Base-by-base conservation (phyloP, 2,329 filamentous ascomycete genomes). In the Colletotrichum sp. region DNA sequence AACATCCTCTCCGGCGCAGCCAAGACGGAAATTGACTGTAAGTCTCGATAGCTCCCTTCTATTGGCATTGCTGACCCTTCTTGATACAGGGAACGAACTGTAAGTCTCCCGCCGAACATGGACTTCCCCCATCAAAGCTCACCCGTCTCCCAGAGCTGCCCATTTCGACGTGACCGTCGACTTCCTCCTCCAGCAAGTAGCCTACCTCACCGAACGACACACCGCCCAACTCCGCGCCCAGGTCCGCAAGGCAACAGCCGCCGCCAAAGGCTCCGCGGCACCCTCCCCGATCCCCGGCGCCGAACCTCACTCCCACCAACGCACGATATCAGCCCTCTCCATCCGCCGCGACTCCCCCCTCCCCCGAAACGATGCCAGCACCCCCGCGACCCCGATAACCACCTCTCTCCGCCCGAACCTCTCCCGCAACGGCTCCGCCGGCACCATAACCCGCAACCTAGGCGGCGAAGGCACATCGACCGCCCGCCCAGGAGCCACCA, bases 121-220 rank as follows among this genome's bases (percentile, higher is more conserved):
- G 18, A 15, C 62, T 26, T 49, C 12, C 76, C 68, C 80, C 70
- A 30, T 72, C 44, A 79, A 79, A 76, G n/a, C 57, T 64, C 24
- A 76, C 62, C 26, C 18, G n/a, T 16, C 24, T 18, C 5, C 10
- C 79, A 94, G 94, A 82, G 95, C 95, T 63, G 88, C 91, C 69
- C 89, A 92, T 62, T 98, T 98, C 85, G 91, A 96, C 78, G 96
- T 98, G 24, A 94, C 95, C 30, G 92, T 98, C 74, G 91, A 95
- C 55, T 99, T 99, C 81, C 90, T 99, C 36, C 91, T 98, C 18
- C 95, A 98, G 83, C 96, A 99, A 85, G 96, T 96, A 78, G 96
- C 95, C 84, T 98, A 96, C 91, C 91, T 99, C 8, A 98, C 97
- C 82, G 96, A 99, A 83, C 91, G 95, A 68, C 95, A 99, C 86